Evolutionary conservation across 2,329 filamentous ascomycete species (phyloP), one percentile per base, ranked within the genome.

Genomic region (Ophiostoma montium): DNA sequence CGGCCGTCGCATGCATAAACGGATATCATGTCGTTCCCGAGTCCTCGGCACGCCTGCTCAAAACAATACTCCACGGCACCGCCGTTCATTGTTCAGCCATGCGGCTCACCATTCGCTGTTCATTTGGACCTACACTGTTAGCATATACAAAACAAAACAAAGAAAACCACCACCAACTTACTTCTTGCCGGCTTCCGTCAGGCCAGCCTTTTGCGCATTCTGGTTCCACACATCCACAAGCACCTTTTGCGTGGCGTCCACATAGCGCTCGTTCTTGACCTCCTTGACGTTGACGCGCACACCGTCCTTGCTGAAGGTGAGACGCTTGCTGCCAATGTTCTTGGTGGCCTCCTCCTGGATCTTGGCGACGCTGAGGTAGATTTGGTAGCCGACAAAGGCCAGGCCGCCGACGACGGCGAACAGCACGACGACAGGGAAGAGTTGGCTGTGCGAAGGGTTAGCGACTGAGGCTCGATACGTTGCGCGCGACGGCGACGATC

Each of bases 241-340:
- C 65, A 72, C 77, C 55, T 71, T 78, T 67, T 89, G 84, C 16
- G 84, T 87, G 58, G 70, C 71, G 57, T 88, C 84, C 58, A 85
- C 76, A 61, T 86, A 86, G 44, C 74, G 76, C 66, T 88, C 84
- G 48, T 75, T 73, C 55, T 74, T 72, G 46, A 83, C 64, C 53
- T 86, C 72, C 65, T 81, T 83, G 53, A 89, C 74, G 45, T 80
- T 80, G 41, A 89, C 82, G 52, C 76, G 75, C 53, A 85, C 66
- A 49, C 84, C 84, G 50, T 87, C 84, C 62, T 84, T 86, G 35
- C 80, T 82, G 64, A 87, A 84, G 36, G 78, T 70, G 50, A 89
- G 75, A 61, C 88, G 83, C 68, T 83, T 84, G 67, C 78, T 78
- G 62, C 81, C 78, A 76, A 88, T 84, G 60, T 78, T 78, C 64